Percentiles rank a stretch among this genome's conserved stretches.
These are phyloP conservation scores for Flaveria floridana DNA, from an alignment of 140 eudicot species.

Conservation along the genomic window DNA sequence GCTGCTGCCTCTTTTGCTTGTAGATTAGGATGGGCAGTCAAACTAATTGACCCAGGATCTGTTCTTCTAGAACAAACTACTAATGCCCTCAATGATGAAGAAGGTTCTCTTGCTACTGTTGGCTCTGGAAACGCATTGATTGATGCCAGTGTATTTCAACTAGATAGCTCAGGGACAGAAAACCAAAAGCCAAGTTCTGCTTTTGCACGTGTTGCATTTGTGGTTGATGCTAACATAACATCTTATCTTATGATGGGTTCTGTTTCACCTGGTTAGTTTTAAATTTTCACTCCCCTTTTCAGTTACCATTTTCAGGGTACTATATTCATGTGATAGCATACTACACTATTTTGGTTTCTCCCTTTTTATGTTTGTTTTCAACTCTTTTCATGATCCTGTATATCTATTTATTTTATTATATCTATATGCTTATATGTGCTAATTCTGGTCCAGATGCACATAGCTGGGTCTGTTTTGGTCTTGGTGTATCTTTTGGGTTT, in stretches of 20 bases:
- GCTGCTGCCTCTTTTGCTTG: constrained; percentile 99
- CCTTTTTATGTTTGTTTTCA: neutral
- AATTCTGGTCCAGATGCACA: neutral
- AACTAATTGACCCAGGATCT: constrained; percentile 83
- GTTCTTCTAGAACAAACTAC: constrained; percentile 66
- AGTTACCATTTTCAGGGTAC: neutral
- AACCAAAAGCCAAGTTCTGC: constrained; percentile 49
- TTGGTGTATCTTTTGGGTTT: neutral
- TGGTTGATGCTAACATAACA: constrained; percentile 98
- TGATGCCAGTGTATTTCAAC: constrained; percentile 54
- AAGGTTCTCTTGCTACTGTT: constrained; percentile 54
- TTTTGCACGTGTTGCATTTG: constrained; percentile 87
- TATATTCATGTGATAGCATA: neutral
- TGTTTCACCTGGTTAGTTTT: constrained; percentile 90
- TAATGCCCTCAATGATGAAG: constrained; percentile 59
- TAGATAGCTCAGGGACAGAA: constrained; percentile 61
- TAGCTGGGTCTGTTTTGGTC: neutral
- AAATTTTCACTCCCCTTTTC: neutral
- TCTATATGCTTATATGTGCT: neutral
- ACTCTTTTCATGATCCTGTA: neutral
- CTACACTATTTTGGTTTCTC: neutral
- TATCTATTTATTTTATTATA: neutral
- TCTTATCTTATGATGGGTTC: constrained; percentile 99
- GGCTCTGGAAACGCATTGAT: constrained; percentile 51
- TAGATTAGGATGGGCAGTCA: constrained; percentile 96